These are phyloP conservation scores for Anacardium occidentale DNA, from an alignment of 345 rosid genomes.

Conservation along the genomic window DNA sequence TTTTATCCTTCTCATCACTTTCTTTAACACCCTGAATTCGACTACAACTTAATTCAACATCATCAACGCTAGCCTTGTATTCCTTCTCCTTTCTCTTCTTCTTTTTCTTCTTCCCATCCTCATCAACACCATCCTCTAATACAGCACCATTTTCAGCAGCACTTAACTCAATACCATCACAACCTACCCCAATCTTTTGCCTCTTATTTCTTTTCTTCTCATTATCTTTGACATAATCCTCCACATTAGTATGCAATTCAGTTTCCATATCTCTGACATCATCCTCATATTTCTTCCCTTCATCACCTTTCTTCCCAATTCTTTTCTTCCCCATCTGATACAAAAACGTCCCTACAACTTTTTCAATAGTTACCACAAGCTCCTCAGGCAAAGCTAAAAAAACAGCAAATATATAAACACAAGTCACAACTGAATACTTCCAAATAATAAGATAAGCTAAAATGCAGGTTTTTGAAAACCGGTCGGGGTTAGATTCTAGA, in stretches of 20 bases:
- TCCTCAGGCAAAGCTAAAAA: constrained; percentile 11
- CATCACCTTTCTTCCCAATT: neutral
- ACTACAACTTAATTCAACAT: no score
- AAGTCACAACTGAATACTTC: neutral
- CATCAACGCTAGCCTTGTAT: no score
- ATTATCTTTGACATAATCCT: neutral
- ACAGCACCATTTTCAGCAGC: neutral
- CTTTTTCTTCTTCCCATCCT: neutral
- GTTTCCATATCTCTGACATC: neutral
- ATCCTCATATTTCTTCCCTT: neutral
- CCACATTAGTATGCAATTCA: constrained; percentile 9
- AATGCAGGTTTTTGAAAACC: no score
- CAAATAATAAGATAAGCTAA: no score
- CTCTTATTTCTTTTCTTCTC: neutral
- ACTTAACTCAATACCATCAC: neutral
- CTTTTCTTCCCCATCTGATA: constrained; percentile 13
- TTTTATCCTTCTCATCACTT: no score
- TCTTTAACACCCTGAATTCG: no score
- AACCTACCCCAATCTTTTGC: neutral
- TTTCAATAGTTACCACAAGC: neutral
- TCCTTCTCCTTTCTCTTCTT: no score
- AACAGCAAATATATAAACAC: neutral
- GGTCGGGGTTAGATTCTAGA: no score
- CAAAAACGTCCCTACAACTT: neutral
- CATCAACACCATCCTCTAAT: neutral